These are phyloP conservation scores for Nothophytophthora sp. DNA, from an alignment of 352 stramenopile genomes.

Conservation along the genomic window DNA sequence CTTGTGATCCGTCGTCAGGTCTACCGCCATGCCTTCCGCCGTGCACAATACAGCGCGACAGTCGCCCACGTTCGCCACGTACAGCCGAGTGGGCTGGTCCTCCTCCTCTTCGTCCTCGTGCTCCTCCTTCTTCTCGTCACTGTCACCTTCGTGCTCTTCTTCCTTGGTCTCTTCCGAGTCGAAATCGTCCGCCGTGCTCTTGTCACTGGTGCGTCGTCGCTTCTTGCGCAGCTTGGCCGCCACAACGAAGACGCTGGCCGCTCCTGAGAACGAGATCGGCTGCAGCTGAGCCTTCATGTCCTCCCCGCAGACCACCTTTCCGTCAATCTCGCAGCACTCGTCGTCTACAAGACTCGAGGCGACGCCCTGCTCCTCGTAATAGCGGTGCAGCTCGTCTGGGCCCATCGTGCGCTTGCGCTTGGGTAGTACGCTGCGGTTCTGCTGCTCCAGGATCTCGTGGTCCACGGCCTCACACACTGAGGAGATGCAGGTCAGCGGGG, in stretches of 20 bases:
- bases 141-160: neutral
- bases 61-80: conserved; percentile 90
- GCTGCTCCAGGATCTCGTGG: conserved; percentile 73
- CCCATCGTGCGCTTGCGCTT: conserved; percentile 67
- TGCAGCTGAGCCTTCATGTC: conserved; percentile 57
- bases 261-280: conserved; percentile 87
- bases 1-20: conserved; percentile 90
- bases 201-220: conserved; percentile 12
- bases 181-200: conserved; percentile 2
- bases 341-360: conserved; percentile 24
- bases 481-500: conserved; percentile 53
- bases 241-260: conserved; percentile 65
- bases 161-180: conserved; percentile 12
- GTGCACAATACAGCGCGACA: conserved; percentile 89
- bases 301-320: conserved; percentile 32
- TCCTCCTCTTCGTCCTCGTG: conserved; percentile 14
- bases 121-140: neutral
- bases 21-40: conserved; percentile 63
- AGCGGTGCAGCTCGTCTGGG: conserved; percentile 31
- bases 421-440: conserved; percentile 69
- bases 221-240: conserved; percentile 52
- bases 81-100: conserved; percentile 53
- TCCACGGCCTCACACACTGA: conserved; percentile 66
- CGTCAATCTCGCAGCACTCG: conserved; percentile 46
- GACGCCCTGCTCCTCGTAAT: conserved; percentile 8